phyloP scores from a whole-genome alignment of 257 asterid genomes.

The Asclepias syriaca region DNA sequence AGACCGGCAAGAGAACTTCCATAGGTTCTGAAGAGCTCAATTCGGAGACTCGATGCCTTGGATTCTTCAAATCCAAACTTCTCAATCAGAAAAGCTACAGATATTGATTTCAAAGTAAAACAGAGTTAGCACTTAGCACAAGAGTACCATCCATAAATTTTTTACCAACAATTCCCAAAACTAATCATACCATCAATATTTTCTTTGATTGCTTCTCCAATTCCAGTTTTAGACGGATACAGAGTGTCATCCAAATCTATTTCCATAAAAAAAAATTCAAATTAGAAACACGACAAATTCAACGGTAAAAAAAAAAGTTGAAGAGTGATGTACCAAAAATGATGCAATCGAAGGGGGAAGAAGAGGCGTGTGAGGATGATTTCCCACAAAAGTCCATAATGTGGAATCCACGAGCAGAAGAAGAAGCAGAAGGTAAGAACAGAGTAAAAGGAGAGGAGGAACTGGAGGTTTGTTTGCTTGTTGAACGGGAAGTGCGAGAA shows the following conservation, averaged over 20 bases:
- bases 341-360: constrained; percentile 30
- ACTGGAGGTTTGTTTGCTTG: not conserved
- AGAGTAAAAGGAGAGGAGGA: not conserved
- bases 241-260: constrained; percentile 93
- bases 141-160: not conserved
- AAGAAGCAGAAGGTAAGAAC: not conserved
- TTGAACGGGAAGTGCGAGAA: not conserved
- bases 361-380: constrained; percentile 19
- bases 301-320: too few relatives aligned
- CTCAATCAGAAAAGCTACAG: constrained; percentile 58
- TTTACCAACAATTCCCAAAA: not conserved
- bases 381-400: constrained; percentile 28
- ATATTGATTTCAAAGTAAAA: not conserved
- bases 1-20: constrained; percentile 95
- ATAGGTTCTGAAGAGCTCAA: constrained; percentile 68
- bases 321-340: constrained; percentile 25
- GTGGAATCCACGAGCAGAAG: not conserved
- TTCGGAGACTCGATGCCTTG: constrained; percentile 58
- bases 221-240: constrained; percentile 67
- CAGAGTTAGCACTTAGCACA: not conserved
- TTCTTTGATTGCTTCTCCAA: constrained; percentile 64
- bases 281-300: not conserved
- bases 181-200: constrained; percentile 63
- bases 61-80: constrained; percentile 57
- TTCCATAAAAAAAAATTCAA: not conserved